A percentile compares a stretch with the other conserved stretches of the same genome.
Conservation (phyloP, 371 early-diverging fungal genomes). For the Funneliformis caledonium region DNA sequence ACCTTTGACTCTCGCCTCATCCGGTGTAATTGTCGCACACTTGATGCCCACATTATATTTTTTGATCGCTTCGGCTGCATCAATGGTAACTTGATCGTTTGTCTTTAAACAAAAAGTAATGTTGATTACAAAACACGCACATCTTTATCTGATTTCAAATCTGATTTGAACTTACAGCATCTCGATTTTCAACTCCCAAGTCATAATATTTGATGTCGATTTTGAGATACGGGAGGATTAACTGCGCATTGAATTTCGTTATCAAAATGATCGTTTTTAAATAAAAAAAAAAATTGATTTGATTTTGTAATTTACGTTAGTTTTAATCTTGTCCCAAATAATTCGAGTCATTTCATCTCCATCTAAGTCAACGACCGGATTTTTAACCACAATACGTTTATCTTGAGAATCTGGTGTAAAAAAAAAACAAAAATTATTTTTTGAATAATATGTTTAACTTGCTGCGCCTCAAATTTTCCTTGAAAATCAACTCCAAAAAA, state of each 20-base stretch:
- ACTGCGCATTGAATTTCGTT: constrained; percentile 44
- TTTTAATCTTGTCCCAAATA: constrained; percentile 94
- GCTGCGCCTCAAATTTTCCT: not conserved
- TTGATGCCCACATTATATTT: constrained; percentile 98
- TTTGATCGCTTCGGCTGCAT: constrained; percentile 95
- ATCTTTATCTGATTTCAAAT: not conserved
- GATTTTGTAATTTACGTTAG: constrained; percentile 56
- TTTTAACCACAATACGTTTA: constrained; percentile 71
- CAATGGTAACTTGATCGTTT: constrained; percentile 93
- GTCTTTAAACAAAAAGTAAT: constrained; percentile 60
- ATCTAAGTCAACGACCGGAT: constrained; percentile 90
- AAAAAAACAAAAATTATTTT: not conserved
- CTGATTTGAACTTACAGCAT: constrained; percentile 62
- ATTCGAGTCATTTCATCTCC: constrained; percentile 99
- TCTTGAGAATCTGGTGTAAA: constrained; percentile 49
- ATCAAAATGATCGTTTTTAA: not conserved
- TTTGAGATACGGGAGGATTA: constrained; percentile 91
- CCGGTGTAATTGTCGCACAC: constrained; percentile 99
- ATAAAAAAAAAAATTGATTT: not conserved
- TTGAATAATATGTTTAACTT: not conserved
- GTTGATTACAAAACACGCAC: not conserved
- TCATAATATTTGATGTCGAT: constrained; percentile 96
- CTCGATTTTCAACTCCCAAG: constrained; percentile 90
- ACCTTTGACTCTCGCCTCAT: constrained; percentile 92
- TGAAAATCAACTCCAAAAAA: no score